Conservation (phyloP, 345 rosid genomes). For the Eucalyptus tenuipes region DNA sequence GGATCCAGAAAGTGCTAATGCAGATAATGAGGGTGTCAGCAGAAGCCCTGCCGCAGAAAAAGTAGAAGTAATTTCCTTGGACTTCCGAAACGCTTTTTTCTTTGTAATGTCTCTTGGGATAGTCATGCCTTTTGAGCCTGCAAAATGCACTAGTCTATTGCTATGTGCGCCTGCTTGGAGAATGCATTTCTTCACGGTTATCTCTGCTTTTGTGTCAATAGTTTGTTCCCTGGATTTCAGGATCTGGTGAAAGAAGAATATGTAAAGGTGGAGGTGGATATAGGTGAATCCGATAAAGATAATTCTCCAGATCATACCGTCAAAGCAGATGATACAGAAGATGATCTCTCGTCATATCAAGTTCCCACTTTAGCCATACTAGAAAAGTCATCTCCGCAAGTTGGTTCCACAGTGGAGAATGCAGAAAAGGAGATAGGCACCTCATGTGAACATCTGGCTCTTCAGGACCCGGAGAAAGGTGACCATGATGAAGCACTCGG, state of each 20-base stretch:
- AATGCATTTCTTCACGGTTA: neutral
- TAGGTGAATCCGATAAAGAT: conserved; percentile 27
- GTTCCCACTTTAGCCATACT: conserved; percentile 69
- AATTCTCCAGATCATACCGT: conserved; percentile 28
- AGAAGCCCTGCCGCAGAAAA: conserved; percentile 35
- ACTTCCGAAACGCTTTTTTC: neutral
- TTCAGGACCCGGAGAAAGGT: conserved; percentile 4
- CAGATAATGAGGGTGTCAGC: conserved; percentile 37
- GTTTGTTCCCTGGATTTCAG: conserved; percentile 21
- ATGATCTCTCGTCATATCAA: conserved; percentile 58
- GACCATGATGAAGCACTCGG: conserved; percentile 29
- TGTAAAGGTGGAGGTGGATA: conserved; percentile 22
- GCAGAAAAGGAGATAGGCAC: conserved; percentile 20
- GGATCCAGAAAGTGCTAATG: conserved; percentile 38
- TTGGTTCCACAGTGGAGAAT: conserved; percentile 22
- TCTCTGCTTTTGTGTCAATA: neutral
- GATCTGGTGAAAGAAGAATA: conserved; percentile 26
- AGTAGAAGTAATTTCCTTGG: conserved; percentile 19
- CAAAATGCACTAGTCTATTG: neutral
- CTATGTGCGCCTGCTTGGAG: neutral
- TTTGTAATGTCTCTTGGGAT: neutral
- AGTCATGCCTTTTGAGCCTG: neutral
- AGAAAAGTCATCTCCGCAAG: conserved; percentile 33
- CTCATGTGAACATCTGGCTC: conserved; percentile 18
- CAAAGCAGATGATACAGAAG: conserved; percentile 37